Evolutionary conservation across 805 yeast genomes (phyloP).

Genomic region (Kuraishia borneana): DNA sequence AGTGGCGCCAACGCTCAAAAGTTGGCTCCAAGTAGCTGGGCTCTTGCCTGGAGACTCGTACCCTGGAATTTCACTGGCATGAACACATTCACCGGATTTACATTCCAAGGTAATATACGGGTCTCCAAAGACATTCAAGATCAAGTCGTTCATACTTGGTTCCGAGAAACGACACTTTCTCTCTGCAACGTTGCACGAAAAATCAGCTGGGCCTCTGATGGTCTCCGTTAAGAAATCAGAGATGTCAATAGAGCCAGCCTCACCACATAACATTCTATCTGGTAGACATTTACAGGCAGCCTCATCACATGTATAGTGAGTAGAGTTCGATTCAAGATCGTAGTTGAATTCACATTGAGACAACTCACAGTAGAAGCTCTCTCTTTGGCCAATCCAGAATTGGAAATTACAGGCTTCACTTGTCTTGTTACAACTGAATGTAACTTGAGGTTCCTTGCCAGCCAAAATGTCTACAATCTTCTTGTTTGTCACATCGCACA

Average conservation of each 20-base stretch:
- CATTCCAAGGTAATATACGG: conserved; percentile 76
- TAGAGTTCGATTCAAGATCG: conserved; percentile 49
- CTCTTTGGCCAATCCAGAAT: conserved; percentile 88
- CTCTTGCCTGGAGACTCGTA: conserved; percentile 55
- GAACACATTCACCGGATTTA: conserved; percentile 83
- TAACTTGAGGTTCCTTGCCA: conserved; percentile 83
- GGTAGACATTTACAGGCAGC: conserved; percentile 88
- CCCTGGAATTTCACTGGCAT: conserved; percentile 88
- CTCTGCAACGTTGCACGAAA: conserved; percentile 58
- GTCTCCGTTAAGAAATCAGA: conserved; percentile 87
- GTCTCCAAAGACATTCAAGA: conserved; percentile 90
- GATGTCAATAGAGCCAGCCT: conserved; percentile 86
- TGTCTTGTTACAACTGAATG: conserved; percentile 75
- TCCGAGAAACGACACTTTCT: conserved; percentile 74
- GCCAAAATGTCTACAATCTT: conserved; percentile 73
- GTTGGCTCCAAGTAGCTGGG: conserved; percentile 30
- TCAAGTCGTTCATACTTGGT: conserved; percentile 92
- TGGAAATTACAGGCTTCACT: conserved; percentile 72
- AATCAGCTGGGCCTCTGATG: conserved; percentile 88
- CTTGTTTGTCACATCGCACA: conserved; percentile 88
- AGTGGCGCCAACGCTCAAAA: conserved; percentile 33
- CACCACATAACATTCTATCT: conserved; percentile 88
- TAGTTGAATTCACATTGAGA: conserved; percentile 59
- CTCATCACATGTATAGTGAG: conserved; percentile 67
- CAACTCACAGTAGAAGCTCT: conserved; percentile 85